Evolutionary conservation across 805 yeast species (phyloP).

Genomic region (Starmera caribaea): DNA sequence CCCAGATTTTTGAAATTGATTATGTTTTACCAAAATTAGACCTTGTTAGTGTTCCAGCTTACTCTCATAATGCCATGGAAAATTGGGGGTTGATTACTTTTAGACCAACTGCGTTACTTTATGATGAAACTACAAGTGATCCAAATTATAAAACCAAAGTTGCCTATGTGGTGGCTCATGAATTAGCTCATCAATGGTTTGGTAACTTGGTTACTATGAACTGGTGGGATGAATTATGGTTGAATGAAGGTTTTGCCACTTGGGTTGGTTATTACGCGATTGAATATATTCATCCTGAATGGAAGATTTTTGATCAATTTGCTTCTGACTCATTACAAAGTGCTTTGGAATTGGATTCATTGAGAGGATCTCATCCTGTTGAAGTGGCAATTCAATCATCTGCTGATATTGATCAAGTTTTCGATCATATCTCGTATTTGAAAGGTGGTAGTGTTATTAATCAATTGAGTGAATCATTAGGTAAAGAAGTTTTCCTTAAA

Average conservation of each 20-base stretch:
- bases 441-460: slow-evolving; percentile 75
- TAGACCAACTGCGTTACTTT: slow-evolving; percentile 63
- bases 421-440: slow-evolving; percentile 73
- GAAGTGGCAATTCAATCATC: slow-evolving; percentile 74
- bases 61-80: slow-evolving; percentile 85
- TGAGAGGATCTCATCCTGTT: slow-evolving; percentile 77
- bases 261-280: slow-evolving; percentile 85
- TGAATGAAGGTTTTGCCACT: slow-evolving; percentile 84
- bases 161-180: slow-evolving; percentile 80
- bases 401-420: slow-evolving; percentile 73
- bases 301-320: slow-evolving; percentile 77
- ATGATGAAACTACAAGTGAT: slow-evolving; percentile 60
- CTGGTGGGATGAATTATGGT: slow-evolving; percentile 88
- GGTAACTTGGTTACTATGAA: slow-evolving; percentile 88
- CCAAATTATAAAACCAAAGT: slow-evolving; percentile 58
- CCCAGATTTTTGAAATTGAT: slow-evolving; percentile 59
- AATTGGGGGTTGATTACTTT: slow-evolving; percentile 79
- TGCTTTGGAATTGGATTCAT: slow-evolving; percentile 64
- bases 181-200: slow-evolving; percentile 88
- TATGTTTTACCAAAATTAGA: slow-evolving; percentile 79
- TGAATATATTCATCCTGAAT: slow-evolving; percentile 63
- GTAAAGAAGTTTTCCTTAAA: slow-evolving; percentile 62
- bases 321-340: slow-evolving; percentile 63
- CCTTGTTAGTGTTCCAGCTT: slow-evolving; percentile 71
- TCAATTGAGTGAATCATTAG: slow-evolving; percentile 69